phyloP scores from a whole-genome alignment of 495 filamentous ascomycete species.

The Penicillium nucicola region DNA sequence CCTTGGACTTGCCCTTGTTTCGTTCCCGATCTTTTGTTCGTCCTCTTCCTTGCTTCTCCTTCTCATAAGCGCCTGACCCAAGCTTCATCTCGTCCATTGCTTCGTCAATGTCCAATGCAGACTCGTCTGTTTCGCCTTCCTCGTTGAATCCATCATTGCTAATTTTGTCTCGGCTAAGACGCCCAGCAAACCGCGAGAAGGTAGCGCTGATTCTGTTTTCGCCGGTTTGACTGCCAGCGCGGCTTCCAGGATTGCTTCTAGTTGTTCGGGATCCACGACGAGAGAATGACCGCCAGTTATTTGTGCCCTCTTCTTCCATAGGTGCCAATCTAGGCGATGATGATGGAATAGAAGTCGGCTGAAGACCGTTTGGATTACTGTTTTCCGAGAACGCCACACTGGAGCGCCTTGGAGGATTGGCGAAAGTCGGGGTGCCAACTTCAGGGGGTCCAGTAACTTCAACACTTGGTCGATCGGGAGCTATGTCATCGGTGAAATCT shows the following conservation, averaged over 20 bases:
- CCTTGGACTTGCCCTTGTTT: conserved; percentile 30
- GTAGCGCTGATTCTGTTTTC: conserved; percentile 66
- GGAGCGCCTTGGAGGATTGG: conserved; percentile 14
- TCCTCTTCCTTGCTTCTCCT: conserved; percentile 29
- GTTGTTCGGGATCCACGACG: conserved; percentile 57
- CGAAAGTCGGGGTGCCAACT: not conserved
- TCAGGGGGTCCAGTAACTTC: conserved; percentile 37
- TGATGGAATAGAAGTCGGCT: conserved; percentile 41
- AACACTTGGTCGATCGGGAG: conserved; percentile 38
- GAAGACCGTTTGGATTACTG: conserved; percentile 32
- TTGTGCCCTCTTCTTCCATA: conserved; percentile 48
- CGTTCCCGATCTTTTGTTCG: conserved; percentile 24
- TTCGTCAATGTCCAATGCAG: conserved; percentile 27
- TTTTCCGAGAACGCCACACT: conserved; percentile 32
- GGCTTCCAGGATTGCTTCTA: conserved; percentile 56
- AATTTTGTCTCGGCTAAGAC: conserved; percentile 45
- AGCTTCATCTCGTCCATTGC: conserved; percentile 23
- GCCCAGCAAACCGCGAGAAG: conserved; percentile 60
- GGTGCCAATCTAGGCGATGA: conserved; percentile 45
- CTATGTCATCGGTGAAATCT: conserved; percentile 17
- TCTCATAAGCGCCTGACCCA: conserved; percentile 18
- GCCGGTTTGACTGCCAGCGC: conserved; percentile 63
- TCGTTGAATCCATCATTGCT: conserved; percentile 23
- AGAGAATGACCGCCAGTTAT: conserved; percentile 49
- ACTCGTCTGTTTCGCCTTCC: conserved; percentile 31